These are phyloP conservation scores for Carpinus fangiana DNA, from an alignment of 306 rosid genomes.

Conservation along the genomic window DNA sequence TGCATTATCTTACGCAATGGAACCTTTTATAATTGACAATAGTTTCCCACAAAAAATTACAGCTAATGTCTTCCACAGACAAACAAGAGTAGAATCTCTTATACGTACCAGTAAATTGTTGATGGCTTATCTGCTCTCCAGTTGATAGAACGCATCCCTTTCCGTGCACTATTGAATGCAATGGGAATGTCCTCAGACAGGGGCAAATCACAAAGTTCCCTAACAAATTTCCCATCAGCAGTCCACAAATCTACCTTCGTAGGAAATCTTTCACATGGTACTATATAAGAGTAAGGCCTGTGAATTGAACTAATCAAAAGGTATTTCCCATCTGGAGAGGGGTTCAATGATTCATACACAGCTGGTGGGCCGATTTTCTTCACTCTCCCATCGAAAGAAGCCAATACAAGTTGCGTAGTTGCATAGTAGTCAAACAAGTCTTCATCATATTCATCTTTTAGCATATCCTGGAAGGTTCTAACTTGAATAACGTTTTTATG, in stretches of 20 bases:
- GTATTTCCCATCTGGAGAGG: slow-evolving; percentile 85
- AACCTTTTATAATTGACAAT: neutral
- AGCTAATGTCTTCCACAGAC: neutral
- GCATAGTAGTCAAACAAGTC: slow-evolving; percentile 92
- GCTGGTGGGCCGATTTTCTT: slow-evolving; percentile 71
- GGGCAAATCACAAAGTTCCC: slow-evolving; percentile 90
- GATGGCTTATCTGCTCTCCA: slow-evolving; percentile 96
- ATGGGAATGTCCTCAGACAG: slow-evolving; percentile 95
- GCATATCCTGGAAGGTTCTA: slow-evolving; percentile 92
- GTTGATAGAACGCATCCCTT: slow-evolving; percentile 89
- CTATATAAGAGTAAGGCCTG: slow-evolving; percentile 93
- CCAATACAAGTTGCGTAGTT: slow-evolving; percentile 77
- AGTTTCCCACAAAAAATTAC: neutral
- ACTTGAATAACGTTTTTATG: slow-evolving; percentile 70
- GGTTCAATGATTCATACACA: slow-evolving; percentile 82
- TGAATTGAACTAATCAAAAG: slow-evolving; percentile 71
- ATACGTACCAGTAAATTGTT: slow-evolving; percentile 76
- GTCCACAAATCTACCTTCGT: slow-evolving; percentile 84
- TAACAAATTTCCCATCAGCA: slow-evolving; percentile 70
- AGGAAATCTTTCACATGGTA: slow-evolving; percentile 96
- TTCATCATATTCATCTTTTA: slow-evolving; percentile 91
- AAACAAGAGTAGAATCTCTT: slow-evolving; percentile 22
- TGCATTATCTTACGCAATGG: neutral
- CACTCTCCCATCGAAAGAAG: slow-evolving; percentile 72
- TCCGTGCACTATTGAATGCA: slow-evolving; percentile 81